Conservation (phyloP, 2,329 filamentous ascomycete species). For the Tolypocladium nubicola region DNA sequence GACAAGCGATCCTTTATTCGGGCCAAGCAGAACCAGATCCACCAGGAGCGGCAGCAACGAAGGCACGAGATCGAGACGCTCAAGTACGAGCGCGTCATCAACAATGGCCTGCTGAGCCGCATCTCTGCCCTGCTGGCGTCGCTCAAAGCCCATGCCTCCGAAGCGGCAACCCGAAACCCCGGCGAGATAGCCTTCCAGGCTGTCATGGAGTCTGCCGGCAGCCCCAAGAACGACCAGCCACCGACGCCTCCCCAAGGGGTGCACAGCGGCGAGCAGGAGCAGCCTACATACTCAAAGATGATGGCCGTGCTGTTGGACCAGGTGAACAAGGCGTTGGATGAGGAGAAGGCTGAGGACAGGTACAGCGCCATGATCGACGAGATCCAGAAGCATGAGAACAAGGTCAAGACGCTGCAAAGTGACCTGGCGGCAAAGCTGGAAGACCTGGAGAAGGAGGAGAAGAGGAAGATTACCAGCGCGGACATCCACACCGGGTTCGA, state of each 20-base stretch:
- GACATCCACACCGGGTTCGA: conserved; percentile 82
- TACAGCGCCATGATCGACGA: conserved; percentile 71
- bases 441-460: conserved; percentile 75
- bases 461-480: conserved; percentile 88
- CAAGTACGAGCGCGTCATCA: conserved; percentile 87
- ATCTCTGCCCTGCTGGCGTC: conserved; percentile 70
- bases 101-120: conserved; percentile 77
- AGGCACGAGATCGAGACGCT: conserved; percentile 82
- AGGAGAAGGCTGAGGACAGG: conserved; percentile 58
- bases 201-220: conserved; percentile 70
- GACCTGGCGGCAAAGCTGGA: conserved; percentile 65
- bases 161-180: conserved; percentile 53
- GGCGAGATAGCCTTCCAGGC: conserved; percentile 82
- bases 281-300: conserved; percentile 91
- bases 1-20: conserved; percentile 98
- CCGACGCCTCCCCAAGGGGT: conserved; percentile 69
- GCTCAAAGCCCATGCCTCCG: conserved; percentile 61
- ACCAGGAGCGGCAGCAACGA: conserved; percentile 77
- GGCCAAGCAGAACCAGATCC: conserved; percentile 95
- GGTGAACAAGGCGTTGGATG: conserved; percentile 75
- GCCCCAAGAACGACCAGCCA: conserved; percentile 64
- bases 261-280: conserved; percentile 59
- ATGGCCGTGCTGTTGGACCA: conserved; percentile 93
- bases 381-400: conserved; percentile 63
- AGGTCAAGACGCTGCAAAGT: conserved; percentile 68